Evolutionary conservation across 805 yeast species (phyloP), one percentile per base, ranked within the genome.

Genomic region (Clavispora santaluciae): DNA sequence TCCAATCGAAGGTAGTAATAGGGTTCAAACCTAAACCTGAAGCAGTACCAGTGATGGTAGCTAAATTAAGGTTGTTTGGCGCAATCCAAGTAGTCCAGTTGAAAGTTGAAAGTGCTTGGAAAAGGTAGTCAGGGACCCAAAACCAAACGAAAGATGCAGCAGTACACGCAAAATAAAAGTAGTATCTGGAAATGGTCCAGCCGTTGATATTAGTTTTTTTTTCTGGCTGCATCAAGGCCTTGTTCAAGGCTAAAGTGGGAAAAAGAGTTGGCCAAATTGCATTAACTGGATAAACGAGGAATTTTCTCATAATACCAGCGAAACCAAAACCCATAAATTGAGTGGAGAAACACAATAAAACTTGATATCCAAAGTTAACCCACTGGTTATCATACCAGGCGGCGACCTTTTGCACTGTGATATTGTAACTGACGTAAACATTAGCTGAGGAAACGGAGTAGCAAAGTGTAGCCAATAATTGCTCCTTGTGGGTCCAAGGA

Each of bases 401-500:
- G 2, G 36, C 6, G 2, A 33, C 17, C 31, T 46, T 50, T 46
- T 52, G 46, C 4, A 54, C 55, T 12, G 46, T 49, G 21, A 70
- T 54, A 40, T 60, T 54, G 39, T 63, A 50, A 22, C 60, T 55
- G 3, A 55, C 74, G 33, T 44, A 63, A 35, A 55, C 48, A 40
- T 52, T 50, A 26, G 61, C 49, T 25, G 54, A 51, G 31, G 67
- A 63, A 20, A 67, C 65, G 30, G 65, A 56, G 50, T 54, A 64
- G 52, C 64, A 63, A 22, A 70, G 53, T 6, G 86, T 76, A 1
- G 82, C 66, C 43, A 82, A 68, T 80, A 79, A 78, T 56, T 81
- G 87, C 51, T 81, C 86, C 54, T 81, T 81, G 46, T 58, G 66
- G 22, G 69, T 63, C 82, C 84, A 82, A 10, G 83, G 82, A 9